These are phyloP conservation scores for Ambispora gerdemannii DNA, from an alignment of 192 early-diverging fungal genomes.

Conservation along the genomic window DNA sequence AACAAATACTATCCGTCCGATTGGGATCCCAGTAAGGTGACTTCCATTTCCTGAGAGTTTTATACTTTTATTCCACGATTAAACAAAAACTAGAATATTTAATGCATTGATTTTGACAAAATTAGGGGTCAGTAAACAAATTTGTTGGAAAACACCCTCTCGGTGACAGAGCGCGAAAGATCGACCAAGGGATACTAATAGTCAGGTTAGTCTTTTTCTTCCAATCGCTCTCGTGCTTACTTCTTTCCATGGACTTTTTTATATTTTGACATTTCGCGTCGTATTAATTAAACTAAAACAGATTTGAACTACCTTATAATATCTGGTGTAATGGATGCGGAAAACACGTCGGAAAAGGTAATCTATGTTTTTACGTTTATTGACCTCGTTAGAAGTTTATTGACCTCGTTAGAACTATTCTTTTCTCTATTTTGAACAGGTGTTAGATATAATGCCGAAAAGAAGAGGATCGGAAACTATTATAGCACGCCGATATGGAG, in stretches of 20 bases:
- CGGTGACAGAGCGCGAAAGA: slow-evolving; percentile 80
- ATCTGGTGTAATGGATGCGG: slow-evolving; percentile 89
- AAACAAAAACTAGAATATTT: too few species aligned
- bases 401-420: too few species aligned
- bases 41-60: not conserved
- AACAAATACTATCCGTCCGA: slow-evolving; percentile 89
- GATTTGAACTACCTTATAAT: slow-evolving; percentile 87
- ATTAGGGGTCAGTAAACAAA: slow-evolving; percentile 79
- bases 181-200: slow-evolving; percentile 86
- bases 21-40: slow-evolving; percentile 85
- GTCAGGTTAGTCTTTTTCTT: slow-evolving; percentile 55
- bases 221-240: not conserved
- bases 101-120: too few species aligned
- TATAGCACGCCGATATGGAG: slow-evolving; percentile 79
- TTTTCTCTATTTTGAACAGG: slow-evolving; percentile 45
- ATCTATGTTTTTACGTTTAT: not conserved
- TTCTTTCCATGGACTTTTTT: too few species aligned
- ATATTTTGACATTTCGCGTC: too few species aligned
- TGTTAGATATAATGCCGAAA: slow-evolving; percentile 94
- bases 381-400: not conserved
- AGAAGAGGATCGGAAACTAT: slow-evolving; percentile 88
- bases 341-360: slow-evolving; percentile 81
- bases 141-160: slow-evolving; percentile 88
- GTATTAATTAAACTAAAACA: slow-evolving; percentile 29
- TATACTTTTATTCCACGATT: not conserved